Evolutionary conservation across 768 basidiomycete species (phyloP).

Genomic region (Galerina marginata): DNA sequence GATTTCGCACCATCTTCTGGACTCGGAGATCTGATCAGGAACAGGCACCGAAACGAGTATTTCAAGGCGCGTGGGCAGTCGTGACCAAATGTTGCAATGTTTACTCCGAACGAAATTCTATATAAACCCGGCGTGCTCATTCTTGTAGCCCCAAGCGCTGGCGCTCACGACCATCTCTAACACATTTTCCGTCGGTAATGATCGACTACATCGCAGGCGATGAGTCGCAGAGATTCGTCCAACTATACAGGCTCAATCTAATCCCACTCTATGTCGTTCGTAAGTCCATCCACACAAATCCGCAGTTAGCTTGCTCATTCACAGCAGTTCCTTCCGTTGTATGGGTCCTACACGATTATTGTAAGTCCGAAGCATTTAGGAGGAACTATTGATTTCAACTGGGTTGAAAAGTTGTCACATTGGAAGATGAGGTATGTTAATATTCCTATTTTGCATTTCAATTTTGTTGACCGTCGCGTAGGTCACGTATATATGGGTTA

Average conservation of each 20-base stretch:
- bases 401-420: slow-evolving; percentile 22
- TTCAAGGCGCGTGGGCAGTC: background rate
- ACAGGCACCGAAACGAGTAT: background rate
- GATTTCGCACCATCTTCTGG: background rate
- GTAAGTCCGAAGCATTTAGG: slow-evolving; percentile 16
- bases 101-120: slow-evolving; percentile 1
- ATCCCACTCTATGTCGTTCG: slow-evolving; percentile 28
- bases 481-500: slow-evolving; percentile 47
- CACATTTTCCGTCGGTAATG: background rate
- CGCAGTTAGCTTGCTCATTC: background rate
- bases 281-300: slow-evolving; percentile 15
- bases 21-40: background rate
- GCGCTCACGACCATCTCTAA: slow-evolving; percentile 5
- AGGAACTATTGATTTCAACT: too few species aligned
- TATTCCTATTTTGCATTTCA: background rate
- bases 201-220: background rate
- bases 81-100: background rate
- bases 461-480: slow-evolving; percentile 8
- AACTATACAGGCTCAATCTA: slow-evolving; percentile 20
- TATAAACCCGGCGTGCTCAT: background rate
- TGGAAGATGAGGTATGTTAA: slow-evolving; percentile 31
- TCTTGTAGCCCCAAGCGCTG: slow-evolving; percentile 2
- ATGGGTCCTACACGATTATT: slow-evolving; percentile 32
- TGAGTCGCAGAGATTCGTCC: slow-evolving; percentile 16
- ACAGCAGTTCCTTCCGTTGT: slow-evolving; percentile 26